These are phyloP conservation scores for Apiotrichum porosum DNA, from an alignment of 1,284 basidiomycete genomes.

Conservation along the genomic window DNA sequence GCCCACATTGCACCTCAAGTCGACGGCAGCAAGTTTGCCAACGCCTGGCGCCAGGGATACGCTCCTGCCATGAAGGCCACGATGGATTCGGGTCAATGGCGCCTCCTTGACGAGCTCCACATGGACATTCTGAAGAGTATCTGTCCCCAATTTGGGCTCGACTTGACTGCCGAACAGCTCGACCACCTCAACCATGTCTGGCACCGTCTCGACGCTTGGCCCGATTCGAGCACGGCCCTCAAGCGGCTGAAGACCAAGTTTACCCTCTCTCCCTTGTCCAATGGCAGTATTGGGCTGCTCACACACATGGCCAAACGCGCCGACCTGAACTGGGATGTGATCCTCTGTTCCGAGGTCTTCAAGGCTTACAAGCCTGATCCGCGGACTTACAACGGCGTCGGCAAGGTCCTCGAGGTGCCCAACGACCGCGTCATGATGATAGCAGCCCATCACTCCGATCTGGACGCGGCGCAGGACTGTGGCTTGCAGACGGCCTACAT, in stretches of 20 bases:
- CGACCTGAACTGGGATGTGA: constrained; percentile 8
- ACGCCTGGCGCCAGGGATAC: constrained; percentile 10
- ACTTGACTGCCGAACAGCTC: not conserved
- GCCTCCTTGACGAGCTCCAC: constrained; percentile 12
- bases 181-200: constrained; percentile 9
- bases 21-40: constrained; percentile 11
- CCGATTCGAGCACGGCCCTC: constrained; percentile 4
- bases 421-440: constrained; percentile 11
- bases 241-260: constrained; percentile 3
- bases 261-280: constrained; percentile 9
- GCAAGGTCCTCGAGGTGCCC: constrained; percentile 2
- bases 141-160: not conserved
- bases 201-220: constrained; percentile 12
- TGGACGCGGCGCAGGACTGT: constrained; percentile 11
- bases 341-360: constrained; percentile 12
- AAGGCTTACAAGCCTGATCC: constrained; percentile 12
- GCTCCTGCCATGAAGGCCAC: constrained; percentile 5
- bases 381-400: constrained; percentile 7
- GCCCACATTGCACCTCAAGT: not conserved
- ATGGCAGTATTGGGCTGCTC: constrained; percentile 12
- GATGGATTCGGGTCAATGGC: constrained; percentile 7
- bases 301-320: constrained; percentile 13
- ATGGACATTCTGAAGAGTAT: constrained; percentile 7
- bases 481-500: constrained; percentile 13
- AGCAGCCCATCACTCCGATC: constrained; percentile 11